These are phyloP conservation scores for Spathaspora boniae DNA, from an alignment of 805 yeast genomes.

Conservation along the genomic window DNA sequence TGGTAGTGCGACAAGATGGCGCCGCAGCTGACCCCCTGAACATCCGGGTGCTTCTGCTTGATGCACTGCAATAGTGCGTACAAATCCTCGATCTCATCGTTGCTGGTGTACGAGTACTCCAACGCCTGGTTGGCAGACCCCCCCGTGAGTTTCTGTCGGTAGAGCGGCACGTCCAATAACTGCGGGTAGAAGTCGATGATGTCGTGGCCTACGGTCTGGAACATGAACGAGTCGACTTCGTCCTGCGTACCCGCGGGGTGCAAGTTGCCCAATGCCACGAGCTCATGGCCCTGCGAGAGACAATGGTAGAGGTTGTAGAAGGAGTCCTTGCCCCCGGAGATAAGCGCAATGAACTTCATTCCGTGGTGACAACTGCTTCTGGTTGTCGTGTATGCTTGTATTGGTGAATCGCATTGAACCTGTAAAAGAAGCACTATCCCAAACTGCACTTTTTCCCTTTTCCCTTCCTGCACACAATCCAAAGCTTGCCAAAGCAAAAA, in stretches of 20 bases:
- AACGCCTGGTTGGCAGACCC: constrained; percentile 58
- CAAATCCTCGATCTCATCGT: constrained; percentile 89
- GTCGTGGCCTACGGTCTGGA: constrained; percentile 94
- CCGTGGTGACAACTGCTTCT: background rate
- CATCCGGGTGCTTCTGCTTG: constrained; percentile 55
- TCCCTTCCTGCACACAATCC: too few species aligned
- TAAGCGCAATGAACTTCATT: constrained; percentile 90
- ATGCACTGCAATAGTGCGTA: constrained; percentile 50
- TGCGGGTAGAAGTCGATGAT: constrained; percentile 60
- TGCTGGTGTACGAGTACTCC: constrained; percentile 63
- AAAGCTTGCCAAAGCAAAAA: too few species aligned
- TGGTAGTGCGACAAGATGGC: constrained; percentile 96
- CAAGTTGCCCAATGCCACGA: constrained; percentile 81
- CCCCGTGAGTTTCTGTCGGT: constrained; percentile 63
- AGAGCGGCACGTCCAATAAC: constrained; percentile 79
- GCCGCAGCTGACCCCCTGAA: constrained; percentile 89
- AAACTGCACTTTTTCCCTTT: too few species aligned
- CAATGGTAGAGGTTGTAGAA: constrained; percentile 88
- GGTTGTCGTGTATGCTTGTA: background rate
- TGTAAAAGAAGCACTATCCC: too few species aligned
- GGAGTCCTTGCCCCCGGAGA: constrained; percentile 96
- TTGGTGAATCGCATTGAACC: too few species aligned
- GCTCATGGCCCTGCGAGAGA: constrained; percentile 77
- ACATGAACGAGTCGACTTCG: constrained; percentile 94
- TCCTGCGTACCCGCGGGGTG: constrained; percentile 39